Evolutionary conservation across 2,329 filamentous ascomycete species (phyloP).

Genomic region (Colletotrichum destructivum): DNA sequence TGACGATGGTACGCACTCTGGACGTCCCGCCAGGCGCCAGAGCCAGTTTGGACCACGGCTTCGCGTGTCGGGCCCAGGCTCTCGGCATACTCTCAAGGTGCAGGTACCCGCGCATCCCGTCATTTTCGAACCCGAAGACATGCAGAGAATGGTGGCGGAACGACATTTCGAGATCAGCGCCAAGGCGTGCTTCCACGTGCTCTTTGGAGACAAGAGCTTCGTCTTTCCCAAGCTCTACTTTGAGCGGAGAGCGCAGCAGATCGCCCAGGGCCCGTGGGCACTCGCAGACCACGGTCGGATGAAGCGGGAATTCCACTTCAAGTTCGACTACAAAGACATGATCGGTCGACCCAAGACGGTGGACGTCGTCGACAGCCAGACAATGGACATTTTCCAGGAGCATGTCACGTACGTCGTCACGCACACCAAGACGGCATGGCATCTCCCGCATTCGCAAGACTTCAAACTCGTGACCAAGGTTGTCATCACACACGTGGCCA

Average conservation of each 20-base stretch:
- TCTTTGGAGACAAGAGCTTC: slow-evolving; percentile 96
- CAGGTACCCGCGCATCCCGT: slow-evolving; percentile 87
- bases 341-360: slow-evolving; percentile 73
- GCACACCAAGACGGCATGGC: slow-evolving; percentile 79
- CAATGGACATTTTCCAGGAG: slow-evolving; percentile 86
- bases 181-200: slow-evolving; percentile 94
- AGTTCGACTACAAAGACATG: slow-evolving; percentile 77
- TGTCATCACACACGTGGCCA: slow-evolving; percentile 93
- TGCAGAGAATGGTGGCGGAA: slow-evolving; percentile 82
- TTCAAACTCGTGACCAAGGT: slow-evolving; percentile 92
- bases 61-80: slow-evolving; percentile 48
- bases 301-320: slow-evolving; percentile 85
- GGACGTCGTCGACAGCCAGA: slow-evolving; percentile 85
- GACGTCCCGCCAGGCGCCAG: slow-evolving; percentile 55
- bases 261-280: slow-evolving; percentile 90
- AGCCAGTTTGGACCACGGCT: slow-evolving; percentile 55
- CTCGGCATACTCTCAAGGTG: slow-evolving; percentile 72
- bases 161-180: slow-evolving; percentile 91
- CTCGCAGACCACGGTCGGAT: slow-evolving; percentile 79
- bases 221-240: slow-evolving; percentile 94
- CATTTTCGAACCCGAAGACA: slow-evolving; percentile 85
- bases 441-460: slow-evolving; percentile 83
- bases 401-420: slow-evolving; percentile 79
- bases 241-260: slow-evolving; percentile 83
- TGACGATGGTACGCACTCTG: slow-evolving; percentile 69